Base-by-base conservation (phyloP, 179 eudicot species). In the Carnegiea gigantea region DNA sequence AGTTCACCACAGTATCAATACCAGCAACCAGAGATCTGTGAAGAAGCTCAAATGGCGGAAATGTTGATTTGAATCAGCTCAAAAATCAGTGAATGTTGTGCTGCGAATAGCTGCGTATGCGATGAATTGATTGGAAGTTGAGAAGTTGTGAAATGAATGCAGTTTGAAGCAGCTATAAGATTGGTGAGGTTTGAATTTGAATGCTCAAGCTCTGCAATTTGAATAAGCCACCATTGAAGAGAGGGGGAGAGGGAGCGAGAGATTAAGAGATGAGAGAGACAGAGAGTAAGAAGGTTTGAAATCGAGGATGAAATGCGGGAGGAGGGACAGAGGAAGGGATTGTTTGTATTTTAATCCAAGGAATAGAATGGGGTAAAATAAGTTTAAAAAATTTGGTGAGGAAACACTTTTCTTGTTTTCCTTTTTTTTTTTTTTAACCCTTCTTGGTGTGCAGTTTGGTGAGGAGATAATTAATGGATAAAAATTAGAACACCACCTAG, bases 311-410 rank as follows among this genome's bases (percentile, higher is more conserved):
- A 83, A 78, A 75, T 59, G 80, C 81, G 36, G 73, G 73, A 78
- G 71, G 62, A 57, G 62, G 46, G 73, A 78, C 18, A n/a, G 14
- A 20, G 23, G 9, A 67, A 38, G 59, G 59, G 73, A 21, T 81
- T 67, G 80, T 85, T 78, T 85, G 84, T 84, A 82, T 85, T 82
- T 82, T 70, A 81, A 84, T 81, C 77, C 36, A 84, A 78, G 79
- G 46, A n/a, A 71, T 14, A 48, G 70, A 79, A 81, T 84, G 82
- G 82, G 73, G 85, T 77, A 59, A 54, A 71, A 71, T 2, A 24
- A 43, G 11, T 43, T 21, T 33, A 7, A n/a, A 33, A 7, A n/a
- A 74, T 48, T 74, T 74, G 77, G 59, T 74, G 77, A 74, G 77
- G 46, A n/a, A 40, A 5, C 2, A 40, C 6, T 40, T 40, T 40